Conservation (phyloP, 495 filamentous ascomycete species). For the Terfezia claveryi region DNA sequence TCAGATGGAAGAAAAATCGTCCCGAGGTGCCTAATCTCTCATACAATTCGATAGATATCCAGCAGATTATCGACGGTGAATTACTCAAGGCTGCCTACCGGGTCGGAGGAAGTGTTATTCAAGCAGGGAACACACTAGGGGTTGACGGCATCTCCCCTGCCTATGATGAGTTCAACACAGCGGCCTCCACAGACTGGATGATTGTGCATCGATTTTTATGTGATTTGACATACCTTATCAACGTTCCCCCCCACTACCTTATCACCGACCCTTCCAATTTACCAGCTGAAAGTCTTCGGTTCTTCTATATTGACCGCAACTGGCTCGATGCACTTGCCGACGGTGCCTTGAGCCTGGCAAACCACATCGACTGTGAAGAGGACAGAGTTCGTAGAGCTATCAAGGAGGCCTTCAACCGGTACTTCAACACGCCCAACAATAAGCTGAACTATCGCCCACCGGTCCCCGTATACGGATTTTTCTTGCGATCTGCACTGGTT, state of each 20-base stretch:
- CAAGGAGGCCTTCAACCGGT: conserved; percentile 20
- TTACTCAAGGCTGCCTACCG: background rate
- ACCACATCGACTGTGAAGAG: conserved; percentile 19
- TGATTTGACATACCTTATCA: conserved; percentile 20
- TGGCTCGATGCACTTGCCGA: conserved; percentile 29
- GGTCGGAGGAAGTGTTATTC: background rate
- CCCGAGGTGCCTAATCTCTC: background rate
- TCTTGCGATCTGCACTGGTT: background rate
- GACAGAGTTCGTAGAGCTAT: conserved; percentile 20
- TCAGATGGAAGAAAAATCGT: background rate
- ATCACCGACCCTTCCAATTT: conserved; percentile 23
- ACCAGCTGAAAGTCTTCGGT: conserved; percentile 24
- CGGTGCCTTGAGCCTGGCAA: conserved; percentile 26
- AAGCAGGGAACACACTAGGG: background rate
- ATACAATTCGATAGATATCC: background rate
- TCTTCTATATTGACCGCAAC: conserved; percentile 26
- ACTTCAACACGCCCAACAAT: conserved; percentile 5
- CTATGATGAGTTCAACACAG: conserved; percentile 21
- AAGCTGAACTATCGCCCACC: background rate
- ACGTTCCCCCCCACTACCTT: conserved; percentile 23
- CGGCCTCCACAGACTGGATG: conserved; percentile 19
- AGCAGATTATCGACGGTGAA: background rate
- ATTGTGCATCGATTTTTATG: conserved; percentile 21
- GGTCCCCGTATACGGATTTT: background rate
- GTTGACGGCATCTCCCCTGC: background rate